These are phyloP conservation scores for Alternaria panax DNA, from an alignment of 2,329 filamentous ascomycete species.

Conservation along the genomic window DNA sequence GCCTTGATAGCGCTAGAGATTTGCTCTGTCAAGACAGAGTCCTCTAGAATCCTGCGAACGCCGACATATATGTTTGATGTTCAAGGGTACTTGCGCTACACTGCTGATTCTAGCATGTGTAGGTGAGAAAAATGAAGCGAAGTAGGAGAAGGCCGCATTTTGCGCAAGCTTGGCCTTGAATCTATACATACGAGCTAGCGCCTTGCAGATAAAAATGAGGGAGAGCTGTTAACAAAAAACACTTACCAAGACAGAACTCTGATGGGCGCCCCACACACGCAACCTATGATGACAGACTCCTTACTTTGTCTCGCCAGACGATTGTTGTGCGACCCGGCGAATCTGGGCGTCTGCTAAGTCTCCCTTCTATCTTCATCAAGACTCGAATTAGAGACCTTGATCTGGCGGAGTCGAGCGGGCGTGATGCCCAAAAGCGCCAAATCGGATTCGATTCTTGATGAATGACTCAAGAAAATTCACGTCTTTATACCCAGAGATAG, in stretches of 20 bases:
- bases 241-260: conserved; percentile 7
- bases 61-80: neutral
- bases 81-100: neutral
- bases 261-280: conserved; percentile 10
- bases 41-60: neutral
- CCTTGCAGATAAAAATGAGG: neutral
- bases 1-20: neutral
- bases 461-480: neutral
- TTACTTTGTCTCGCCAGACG: conserved; percentile 3
- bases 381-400: neutral
- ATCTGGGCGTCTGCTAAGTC: conserved; percentile 4
- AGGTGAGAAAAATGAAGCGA: neutral
- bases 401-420: neutral
- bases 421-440: neutral
- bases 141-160: neutral
- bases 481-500: neutral
- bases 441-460: conserved; percentile 4
- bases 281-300: conserved; percentile 4
- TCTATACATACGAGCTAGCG: too few relatives aligned
- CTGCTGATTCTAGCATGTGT: neutral
- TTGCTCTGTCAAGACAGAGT: neutral
- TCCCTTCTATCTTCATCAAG: conserved; percentile 6
- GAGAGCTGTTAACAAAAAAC: neutral
- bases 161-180: neutral
- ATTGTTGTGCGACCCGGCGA: neutral